Evolutionary conservation across 164 flowering plant species (phyloP), one percentile per base, ranked within the genome.

Genomic region (Santalum album): DNA sequence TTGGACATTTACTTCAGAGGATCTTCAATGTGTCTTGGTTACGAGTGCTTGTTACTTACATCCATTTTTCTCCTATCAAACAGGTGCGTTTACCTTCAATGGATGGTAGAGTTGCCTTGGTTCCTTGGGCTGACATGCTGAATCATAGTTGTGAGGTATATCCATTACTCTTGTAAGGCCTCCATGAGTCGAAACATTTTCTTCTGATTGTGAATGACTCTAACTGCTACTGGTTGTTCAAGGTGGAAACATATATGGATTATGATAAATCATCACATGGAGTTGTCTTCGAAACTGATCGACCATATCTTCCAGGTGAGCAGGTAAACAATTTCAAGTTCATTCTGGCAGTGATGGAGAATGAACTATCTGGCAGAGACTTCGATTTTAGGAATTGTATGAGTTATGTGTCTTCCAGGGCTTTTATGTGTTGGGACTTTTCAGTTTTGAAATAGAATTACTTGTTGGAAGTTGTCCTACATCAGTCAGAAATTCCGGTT

Each of bases 121-220:
- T 91, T 63, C 98, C 98, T 19, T 91, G 95, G 96, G 98, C 96
- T 63, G 98, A 91, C 81, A 91, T 91, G 98, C 75, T 91, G 57
- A 91, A 91, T 63, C 98, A 91, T 61, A 88, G 76, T 55, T 84
- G 95, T 69, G 94, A 88, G 82, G 98, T 91, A 65, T 56, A 53
- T 53, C 47, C 25, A 27, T 46, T 34, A 12, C 16, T 52, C 11
- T 56, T 24, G 25, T 27, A 1, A 18, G 21, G 23, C n/a, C 43
- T 54, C 35, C 14, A 44, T 38, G 0, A 0, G 36, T 44, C 0
- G 25, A 54, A 45, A 25, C 6, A 6, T 20, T 45, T 9, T 20
- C 1, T 49, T 19, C 12, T 49, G 23, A 2, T 16, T 48, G 12
- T 34, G 3, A 18, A n/a, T 34, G 26, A 51, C 18, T 40, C 7